Conservation (phyloP, 2,329 filamentous ascomycete genomes). For the Neofusicoccum cordaticola region DNA sequence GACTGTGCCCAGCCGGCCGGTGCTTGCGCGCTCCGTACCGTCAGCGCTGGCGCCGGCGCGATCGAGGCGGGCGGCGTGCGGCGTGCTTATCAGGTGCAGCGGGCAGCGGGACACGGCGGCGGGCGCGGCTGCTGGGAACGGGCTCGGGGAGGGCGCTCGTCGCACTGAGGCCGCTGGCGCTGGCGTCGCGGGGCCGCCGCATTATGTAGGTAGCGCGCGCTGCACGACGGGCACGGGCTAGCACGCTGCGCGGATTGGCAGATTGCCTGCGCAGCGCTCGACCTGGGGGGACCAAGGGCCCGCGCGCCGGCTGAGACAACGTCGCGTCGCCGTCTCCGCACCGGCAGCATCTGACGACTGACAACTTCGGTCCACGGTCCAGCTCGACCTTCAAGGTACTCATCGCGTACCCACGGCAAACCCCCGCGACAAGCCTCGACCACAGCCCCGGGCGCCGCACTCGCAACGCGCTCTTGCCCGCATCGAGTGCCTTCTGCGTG, state of each 20-base stretch:
- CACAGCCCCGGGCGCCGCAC: conserved; percentile 9
- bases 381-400: conserved; percentile 10
- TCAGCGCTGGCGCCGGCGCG: not conserved
- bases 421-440: conserved; percentile 12
- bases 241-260: conserved; percentile 1
- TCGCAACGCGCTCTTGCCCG: conserved; percentile 9
- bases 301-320: conserved; percentile 14
- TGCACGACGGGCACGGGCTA: not conserved
- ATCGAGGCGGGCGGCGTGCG: not conserved
- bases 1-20: not conserved
- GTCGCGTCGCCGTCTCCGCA: conserved; percentile 13
- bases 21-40: not conserved
- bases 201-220: not conserved
- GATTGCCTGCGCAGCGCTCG: not conserved
- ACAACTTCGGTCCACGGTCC: conserved; percentile 11
- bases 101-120: not conserved
- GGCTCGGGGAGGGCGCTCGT: no score
- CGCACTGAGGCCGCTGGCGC: no score
- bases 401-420: conserved; percentile 14
- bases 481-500: conserved; percentile 11
- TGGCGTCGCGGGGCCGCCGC: not conserved
- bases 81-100: not conserved
- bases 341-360: conserved; percentile 10
- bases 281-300: not conserved
- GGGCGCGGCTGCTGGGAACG: not conserved